These are phyloP conservation scores for Chrysosporium keratinophilum DNA, from an alignment of 2,329 filamentous ascomycete genomes.

Conservation along the genomic window DNA sequence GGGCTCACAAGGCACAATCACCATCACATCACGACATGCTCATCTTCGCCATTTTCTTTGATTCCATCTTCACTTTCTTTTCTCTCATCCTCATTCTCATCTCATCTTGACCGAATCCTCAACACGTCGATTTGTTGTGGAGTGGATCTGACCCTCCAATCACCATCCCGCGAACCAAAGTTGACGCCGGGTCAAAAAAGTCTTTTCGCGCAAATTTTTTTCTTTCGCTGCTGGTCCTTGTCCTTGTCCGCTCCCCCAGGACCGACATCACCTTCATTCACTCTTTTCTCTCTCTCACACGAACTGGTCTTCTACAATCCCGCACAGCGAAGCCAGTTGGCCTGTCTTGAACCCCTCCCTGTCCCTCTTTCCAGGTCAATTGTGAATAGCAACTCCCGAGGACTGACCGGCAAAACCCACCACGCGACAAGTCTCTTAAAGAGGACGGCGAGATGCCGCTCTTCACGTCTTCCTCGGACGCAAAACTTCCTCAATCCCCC, in stretches of 20 bases:
- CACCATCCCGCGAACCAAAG: not conserved
- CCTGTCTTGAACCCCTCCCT: not conserved
- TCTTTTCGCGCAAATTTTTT: constrained; percentile 3
- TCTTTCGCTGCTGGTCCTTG: constrained; percentile 12
- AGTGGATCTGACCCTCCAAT: not conserved
- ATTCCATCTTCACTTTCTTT: no score
- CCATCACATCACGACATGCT: no score
- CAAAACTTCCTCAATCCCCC: constrained; percentile 10
- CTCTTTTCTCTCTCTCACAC: not conserved
- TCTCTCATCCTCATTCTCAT: no score
- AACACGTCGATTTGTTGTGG: not conserved
- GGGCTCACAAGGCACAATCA: no score
- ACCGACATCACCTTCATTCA: not conserved
- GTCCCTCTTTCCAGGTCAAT: not conserved
- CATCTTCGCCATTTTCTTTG: no score
- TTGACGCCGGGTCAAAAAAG: not conserved
- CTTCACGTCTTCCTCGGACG: constrained; percentile 18
- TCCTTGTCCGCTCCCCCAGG: constrained; percentile 6
- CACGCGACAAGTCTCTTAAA: constrained; percentile 11
- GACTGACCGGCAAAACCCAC: not conserved
- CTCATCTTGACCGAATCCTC: not conserved
- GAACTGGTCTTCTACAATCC: not conserved
- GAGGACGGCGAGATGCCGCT: constrained; percentile 24
- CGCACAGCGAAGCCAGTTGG: not conserved
- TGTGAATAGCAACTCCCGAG: not conserved